Evolutionary conservation across 345 rosid genomes (phyloP).

Genomic region (Gossypium raimondii): DNA sequence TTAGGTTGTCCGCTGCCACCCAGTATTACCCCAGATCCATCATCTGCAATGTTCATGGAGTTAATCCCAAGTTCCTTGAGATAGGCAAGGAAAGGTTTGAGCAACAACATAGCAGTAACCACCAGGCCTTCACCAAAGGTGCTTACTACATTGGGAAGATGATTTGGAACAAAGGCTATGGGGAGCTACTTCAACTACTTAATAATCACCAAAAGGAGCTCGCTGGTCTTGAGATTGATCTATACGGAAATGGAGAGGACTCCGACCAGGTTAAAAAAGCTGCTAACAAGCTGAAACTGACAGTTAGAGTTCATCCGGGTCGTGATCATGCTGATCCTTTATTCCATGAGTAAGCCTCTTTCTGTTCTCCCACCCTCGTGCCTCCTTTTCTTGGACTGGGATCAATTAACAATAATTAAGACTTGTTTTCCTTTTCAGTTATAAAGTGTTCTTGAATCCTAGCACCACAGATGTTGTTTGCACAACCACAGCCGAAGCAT

Average conservation of each 20-base stretch:
- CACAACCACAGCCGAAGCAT: conserved; percentile 95
- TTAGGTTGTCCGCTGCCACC: conserved; percentile 90
- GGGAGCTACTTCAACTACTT: conserved; percentile 76
- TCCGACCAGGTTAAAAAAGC: conserved; percentile 65
- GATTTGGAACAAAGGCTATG: conserved; percentile 97
- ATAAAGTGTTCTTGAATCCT: conserved; percentile 90
- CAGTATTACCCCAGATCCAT: conserved; percentile 80
- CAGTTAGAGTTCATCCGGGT: conserved; percentile 66
- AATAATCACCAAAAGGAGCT: conserved; percentile 65
- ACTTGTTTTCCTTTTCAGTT: conserved; percentile 41
- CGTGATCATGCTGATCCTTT: conserved; percentile 82
- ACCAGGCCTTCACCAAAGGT: conserved; percentile 61
- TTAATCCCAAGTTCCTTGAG: conserved; percentile 85
- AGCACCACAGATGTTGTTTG: conserved; percentile 98
- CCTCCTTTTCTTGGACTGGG: neutral
- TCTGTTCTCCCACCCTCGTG: neutral
- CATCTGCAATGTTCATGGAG: conserved; percentile 94
- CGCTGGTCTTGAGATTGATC: conserved; percentile 64
- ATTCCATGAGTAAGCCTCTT: conserved; percentile 77
- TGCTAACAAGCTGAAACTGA: conserved; percentile 50
- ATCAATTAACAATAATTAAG: neutral
- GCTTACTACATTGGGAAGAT: conserved; percentile 93
- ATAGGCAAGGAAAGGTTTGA: conserved; percentile 64
- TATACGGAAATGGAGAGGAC: conserved; percentile 88
- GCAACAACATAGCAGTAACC: conserved; percentile 42